These are phyloP conservation scores for Heliamphora pulchella DNA, from an alignment of 179 eudicot genomes.

Conservation along the genomic window DNA sequence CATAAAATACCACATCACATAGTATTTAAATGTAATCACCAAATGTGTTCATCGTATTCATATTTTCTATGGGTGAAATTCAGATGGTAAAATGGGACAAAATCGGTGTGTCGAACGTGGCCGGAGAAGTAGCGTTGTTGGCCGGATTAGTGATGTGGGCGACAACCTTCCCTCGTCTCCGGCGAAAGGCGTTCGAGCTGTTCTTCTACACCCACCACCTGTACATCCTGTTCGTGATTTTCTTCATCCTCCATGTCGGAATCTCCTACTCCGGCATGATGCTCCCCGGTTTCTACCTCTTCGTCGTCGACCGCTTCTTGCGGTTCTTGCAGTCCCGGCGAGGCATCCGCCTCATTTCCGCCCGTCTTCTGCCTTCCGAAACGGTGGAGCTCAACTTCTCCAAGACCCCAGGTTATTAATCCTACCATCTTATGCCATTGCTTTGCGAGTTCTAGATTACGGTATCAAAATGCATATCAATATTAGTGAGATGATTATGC, in stretches of 20 bases:
- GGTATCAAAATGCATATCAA: background rate
- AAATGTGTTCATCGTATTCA: too few species aligned
- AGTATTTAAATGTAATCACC: too few species aligned
- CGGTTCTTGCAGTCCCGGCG: constrained; percentile 61
- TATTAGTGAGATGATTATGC: too few species aligned
- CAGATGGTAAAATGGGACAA: constrained; percentile 43
- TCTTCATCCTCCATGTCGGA: constrained; percentile 57
- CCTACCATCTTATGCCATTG: background rate
- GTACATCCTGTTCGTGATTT: constrained; percentile 44
- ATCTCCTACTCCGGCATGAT: constrained; percentile 42
- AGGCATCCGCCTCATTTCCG: constrained; percentile 41
- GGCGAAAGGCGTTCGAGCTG: constrained; percentile 57
- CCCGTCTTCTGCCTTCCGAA: constrained; percentile 56
- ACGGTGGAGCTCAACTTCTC: constrained; percentile 61
- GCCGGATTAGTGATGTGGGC: constrained; percentile 40
- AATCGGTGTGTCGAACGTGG: constrained; percentile 38
- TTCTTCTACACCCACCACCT: constrained; percentile 70
- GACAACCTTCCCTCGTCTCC: constrained; percentile 45
- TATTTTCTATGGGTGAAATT: background rate
- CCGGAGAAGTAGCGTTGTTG: constrained; percentile 41
- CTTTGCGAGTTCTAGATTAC: background rate
- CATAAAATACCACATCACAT: too few species aligned
- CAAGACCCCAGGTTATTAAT: constrained; percentile 43
- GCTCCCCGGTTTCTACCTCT: constrained; percentile 68
- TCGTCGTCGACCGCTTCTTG: constrained; percentile 54